A percentile compares a stretch with the other conserved stretches of the same genome.
Conservation (phyloP, 1,284 basidiomycete genomes). For the Ceraceosorus guamensis region DNA sequence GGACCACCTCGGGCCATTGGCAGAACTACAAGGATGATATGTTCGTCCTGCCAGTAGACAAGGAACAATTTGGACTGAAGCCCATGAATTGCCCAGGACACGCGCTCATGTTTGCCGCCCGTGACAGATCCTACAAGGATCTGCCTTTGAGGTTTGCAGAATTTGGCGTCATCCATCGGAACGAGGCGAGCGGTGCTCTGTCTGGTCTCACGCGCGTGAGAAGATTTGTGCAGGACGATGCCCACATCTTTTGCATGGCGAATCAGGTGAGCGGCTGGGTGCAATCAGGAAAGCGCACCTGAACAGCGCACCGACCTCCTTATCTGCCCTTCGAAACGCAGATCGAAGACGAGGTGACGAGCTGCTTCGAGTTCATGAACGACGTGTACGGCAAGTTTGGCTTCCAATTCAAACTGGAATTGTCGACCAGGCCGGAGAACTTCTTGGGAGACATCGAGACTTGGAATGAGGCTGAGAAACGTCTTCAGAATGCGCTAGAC, state of each 20-base stretch:
- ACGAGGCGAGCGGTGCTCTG: conserved; percentile 90
- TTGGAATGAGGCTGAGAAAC: conserved; percentile 82
- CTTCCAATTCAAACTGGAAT: conserved; percentile 88
- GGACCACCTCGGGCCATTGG: conserved; percentile 99
- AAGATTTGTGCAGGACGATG: conserved; percentile 95
- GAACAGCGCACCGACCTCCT: conserved; percentile 66
- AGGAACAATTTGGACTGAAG: conserved; percentile 60
- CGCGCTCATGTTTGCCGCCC: conserved; percentile 88
- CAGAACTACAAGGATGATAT: conserved; percentile 83
- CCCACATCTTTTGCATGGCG: conserved; percentile 94
- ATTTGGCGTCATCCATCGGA: conserved; percentile 94
- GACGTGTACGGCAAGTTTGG: conserved; percentile 88
- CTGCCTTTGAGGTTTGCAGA: conserved; percentile 95
- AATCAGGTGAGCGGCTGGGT: conserved; percentile 56
- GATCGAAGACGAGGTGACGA: conserved; percentile 79
- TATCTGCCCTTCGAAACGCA: conserved; percentile 86
- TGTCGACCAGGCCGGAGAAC: conserved; percentile 94
- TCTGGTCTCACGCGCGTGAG: conserved; percentile 89
- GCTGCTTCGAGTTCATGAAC: conserved; percentile 88
- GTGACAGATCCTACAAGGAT: conserved; percentile 91
- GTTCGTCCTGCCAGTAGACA: conserved; percentile 89
- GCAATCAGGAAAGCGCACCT: conserved; percentile 84
- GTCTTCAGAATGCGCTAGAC: conserved; percentile 77
- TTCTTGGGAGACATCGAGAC: conserved; percentile 81
- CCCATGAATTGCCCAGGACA: conserved; percentile 99